Base-by-base conservation (phyloP, 164 flowering plant species). In the Berberis thunbergii region DNA sequence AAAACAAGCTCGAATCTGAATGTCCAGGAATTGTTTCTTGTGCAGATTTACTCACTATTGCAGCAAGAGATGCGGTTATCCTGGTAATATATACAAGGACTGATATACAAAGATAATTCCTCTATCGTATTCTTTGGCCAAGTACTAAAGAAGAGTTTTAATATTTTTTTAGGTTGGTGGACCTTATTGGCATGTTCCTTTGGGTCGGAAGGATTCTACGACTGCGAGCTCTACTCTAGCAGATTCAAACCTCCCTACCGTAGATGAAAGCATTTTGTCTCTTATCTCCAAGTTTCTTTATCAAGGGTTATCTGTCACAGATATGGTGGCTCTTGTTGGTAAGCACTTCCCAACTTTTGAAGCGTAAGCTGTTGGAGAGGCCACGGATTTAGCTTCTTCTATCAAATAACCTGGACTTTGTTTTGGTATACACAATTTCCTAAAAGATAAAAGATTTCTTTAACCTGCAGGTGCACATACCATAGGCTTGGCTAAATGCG, bases 321-420 rank as follows among this genome's bases (percentile, higher is more conserved):
- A 93, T 64, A 78, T 84, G 87, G 97, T 90, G 4, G 96, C 98
- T 67, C 97, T 93, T 56, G 66, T 83, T 8, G 98, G 98, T 93
- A 74, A 72, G 65, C 50, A 57, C 43, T 8, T 13, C 41, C 45
- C 38, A 7, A 10, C 48, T 12, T 12, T 0, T 13, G 6, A 7
- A 26, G 26, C 26, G 26, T 26, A 26, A 26, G 26, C 26, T 26
- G 26, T 26, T 26, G 26, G 26, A 26, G 26, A 26, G 26, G 26
- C 26, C 26, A 26, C 26, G 0, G 26, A 26, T 26, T 26, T 26
- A 26, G 26, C 26, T 26, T 26, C 26, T 26, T 26, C 26, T 26
- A 26, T 26, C 26, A 26, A 26, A 26, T 26, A 26, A 26, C 26
- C 26, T 26, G 26, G 26, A 26, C 26, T 26, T 26, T 26, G 26